Base-by-base conservation (phyloP, 805 yeast genomes). In the Candida lessepsii region DNA sequence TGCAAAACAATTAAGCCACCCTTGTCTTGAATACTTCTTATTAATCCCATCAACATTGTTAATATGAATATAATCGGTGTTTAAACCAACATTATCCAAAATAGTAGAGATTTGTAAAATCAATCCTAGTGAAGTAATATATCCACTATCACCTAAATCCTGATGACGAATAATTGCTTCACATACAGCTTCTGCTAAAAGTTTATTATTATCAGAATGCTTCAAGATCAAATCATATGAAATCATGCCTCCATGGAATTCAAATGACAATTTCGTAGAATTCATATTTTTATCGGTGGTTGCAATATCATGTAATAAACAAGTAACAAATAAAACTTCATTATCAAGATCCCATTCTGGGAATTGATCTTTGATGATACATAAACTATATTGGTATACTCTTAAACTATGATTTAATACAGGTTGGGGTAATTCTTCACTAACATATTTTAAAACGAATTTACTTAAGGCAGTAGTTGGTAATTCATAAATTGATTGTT, bases 121-220 rank as follows among this genome's bases (percentile, higher is more conserved):
- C 24, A 61, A 47, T 1, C 67, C 67, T 38, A 61, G 48, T 6
- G 61, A 49, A 9, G 67, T 61, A 44, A 61, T 61, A 39, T 44
- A 57, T 6, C 67, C 67, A 2, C 55, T 29, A 7, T 53, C 56
- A 18, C 66, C 67, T 24, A 61, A 48, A 50, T 61, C 64, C 40
- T 61, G 67, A 45, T 61, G 67, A 35, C 67, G 47, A 15, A 61
- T 58, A 18, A 61, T 56, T 7, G 67, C 66, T 46, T 61, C 67
- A 26, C 57, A 41, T 1, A 60, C 66, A 2, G 65, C 67, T 35
- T 61, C 67, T 3, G 67, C 65, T 37, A 48, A 60, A 29, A 57
- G 60, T 26, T 48, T 35, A 39, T 61, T 41, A 11, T 51, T 51
- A 11, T 42, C 33, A 9, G 63, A 46, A n/a, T 50, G 47, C 32